Evolutionary conservation across 2,329 filamentous ascomycete genomes (phyloP).

Genomic region (Aspergillus japonicus): DNA sequence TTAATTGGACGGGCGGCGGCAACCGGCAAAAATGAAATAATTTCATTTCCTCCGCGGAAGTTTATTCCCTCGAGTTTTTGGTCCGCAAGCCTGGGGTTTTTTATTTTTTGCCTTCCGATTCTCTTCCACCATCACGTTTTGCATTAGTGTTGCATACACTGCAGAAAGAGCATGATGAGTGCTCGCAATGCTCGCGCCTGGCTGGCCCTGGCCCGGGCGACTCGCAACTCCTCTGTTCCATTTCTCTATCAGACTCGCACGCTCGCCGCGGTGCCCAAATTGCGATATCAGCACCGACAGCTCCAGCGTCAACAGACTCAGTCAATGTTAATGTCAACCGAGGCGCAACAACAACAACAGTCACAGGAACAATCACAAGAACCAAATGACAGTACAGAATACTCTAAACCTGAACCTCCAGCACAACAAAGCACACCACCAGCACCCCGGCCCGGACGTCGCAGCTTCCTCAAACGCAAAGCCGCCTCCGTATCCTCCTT

Average conservation of each 20-base stretch:
- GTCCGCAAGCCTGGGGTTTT: background rate
- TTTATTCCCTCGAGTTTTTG: background rate
- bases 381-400: background rate
- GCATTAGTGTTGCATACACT: background rate
- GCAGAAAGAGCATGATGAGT: conserved; percentile 23
- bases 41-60: background rate
- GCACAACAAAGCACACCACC: background rate
- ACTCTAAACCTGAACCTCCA: background rate
- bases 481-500: background rate
- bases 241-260: conserved; percentile 74
- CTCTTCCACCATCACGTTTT: too few species aligned
- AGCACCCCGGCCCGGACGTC: conserved; percentile 14
- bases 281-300: conserved; percentile 9
- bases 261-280: conserved; percentile 33
- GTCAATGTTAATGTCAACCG: background rate
- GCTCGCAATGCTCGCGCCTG: conserved; percentile 32
- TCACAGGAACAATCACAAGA: background rate
- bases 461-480: conserved; percentile 15
- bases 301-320: background rate
- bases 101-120: background rate
- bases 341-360: background rate
- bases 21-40: background rate
- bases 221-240: conserved; percentile 50
- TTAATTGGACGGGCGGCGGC: background rate
- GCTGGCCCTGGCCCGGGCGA: conserved; percentile 25